A percentile compares a stretch with the other conserved stretches of the same genome.
These are phyloP conservation scores for Pseudomonodictys pantanalensis DNA, from an alignment of 495 filamentous ascomycete genomes.

Conservation along the genomic window DNA sequence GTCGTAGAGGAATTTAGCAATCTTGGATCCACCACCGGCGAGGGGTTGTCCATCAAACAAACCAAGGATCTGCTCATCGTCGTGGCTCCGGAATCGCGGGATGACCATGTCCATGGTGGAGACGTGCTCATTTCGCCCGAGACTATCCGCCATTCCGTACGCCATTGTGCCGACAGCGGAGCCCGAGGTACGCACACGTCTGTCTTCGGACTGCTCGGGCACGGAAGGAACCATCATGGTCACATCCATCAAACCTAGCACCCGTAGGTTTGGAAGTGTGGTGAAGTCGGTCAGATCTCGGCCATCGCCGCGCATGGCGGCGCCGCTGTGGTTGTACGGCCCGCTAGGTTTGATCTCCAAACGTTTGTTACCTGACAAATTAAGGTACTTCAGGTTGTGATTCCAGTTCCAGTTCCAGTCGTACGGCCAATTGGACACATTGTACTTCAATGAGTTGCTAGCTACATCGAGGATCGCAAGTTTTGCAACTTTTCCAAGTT, in stretches of 20 bases:
- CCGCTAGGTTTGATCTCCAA: constrained; percentile 92
- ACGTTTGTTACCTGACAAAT: constrained; percentile 94
- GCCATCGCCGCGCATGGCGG: constrained; percentile 49
- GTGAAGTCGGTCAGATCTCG: constrained; percentile 82
- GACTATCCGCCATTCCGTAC: constrained; percentile 97
- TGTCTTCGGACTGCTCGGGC: constrained; percentile 91
- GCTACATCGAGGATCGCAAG: constrained; percentile 88
- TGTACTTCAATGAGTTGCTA: constrained; percentile 97
- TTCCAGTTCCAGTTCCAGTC: constrained; percentile 99
- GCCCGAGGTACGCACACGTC: constrained; percentile 91
- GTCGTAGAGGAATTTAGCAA: constrained; percentile 94
- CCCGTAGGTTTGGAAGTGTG: constrained; percentile 76
- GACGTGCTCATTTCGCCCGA: constrained; percentile 88
- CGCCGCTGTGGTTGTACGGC: constrained; percentile 51
- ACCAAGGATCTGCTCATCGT: constrained; percentile 84
- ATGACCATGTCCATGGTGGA: constrained; percentile 98
- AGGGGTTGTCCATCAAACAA: constrained; percentile 91
- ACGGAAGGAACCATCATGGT: constrained; percentile 89
- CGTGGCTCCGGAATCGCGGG: constrained; percentile 84
- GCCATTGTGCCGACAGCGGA: constrained; percentile 81
- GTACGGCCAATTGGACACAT: constrained; percentile 98
- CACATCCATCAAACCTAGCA: constrained; percentile 96
- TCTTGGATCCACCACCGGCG: constrained; percentile 83
- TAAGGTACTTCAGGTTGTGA: constrained; percentile 87
- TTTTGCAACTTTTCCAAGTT: constrained; percentile 90